Conservation (phyloP, 1,284 basidiomycete species). For the Moesziomyces antarcticus region DNA sequence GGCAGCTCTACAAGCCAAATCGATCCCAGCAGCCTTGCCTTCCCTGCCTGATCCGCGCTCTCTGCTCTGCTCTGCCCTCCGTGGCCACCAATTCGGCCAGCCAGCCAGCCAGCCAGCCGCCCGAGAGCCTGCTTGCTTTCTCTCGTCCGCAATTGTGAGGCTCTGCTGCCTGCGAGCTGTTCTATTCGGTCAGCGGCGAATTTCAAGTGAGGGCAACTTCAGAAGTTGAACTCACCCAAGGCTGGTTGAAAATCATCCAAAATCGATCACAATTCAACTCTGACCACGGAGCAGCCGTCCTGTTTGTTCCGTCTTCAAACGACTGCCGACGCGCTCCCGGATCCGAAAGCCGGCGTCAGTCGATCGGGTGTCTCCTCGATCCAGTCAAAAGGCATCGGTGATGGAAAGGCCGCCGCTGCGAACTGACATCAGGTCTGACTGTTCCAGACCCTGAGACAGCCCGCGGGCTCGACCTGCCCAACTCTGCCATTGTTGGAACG, state of each 20-base stretch:
- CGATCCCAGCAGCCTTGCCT: neutral
- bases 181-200: neutral
- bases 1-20: neutral
- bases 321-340: slow-evolving; percentile 3
- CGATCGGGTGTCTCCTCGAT: neutral
- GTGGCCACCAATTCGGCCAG: too few species aligned
- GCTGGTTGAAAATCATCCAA: neutral
- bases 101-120: too few species aligned
- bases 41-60: too few species aligned
- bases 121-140: too few species aligned
- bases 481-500: neutral
- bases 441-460: neutral
- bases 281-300: neutral
- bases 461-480: neutral
- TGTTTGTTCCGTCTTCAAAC: slow-evolving; percentile 32
- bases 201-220: neutral
- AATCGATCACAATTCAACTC: slow-evolving; percentile 37
- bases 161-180: neutral
- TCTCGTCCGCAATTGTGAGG: neutral
- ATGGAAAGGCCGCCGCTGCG: neutral
- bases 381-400: neutral
- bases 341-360: slow-evolving; percentile 10
- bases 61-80: neutral
- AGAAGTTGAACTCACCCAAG: neutral
- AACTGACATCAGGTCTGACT: neutral